phyloP scores from a whole-genome alignment of 495 filamentous ascomycete species.

The Achaetomiella virescens region DNA sequence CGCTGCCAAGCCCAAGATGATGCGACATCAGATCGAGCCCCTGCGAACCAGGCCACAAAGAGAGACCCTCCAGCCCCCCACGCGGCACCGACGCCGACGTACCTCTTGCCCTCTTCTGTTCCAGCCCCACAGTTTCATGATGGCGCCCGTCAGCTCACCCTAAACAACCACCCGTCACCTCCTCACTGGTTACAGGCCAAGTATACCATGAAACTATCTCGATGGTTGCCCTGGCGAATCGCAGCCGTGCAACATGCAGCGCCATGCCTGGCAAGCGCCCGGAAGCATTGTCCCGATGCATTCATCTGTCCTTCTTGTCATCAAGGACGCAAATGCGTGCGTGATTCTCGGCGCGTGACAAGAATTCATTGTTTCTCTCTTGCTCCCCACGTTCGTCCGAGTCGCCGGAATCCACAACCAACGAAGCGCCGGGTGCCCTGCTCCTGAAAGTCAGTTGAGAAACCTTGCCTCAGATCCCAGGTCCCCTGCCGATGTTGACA shows the following conservation, averaged over 20 bases:
- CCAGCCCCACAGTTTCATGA: too few species aligned
- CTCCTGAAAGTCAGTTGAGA: not conserved
- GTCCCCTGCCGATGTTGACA: not conserved
- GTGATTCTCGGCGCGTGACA: too few species aligned
- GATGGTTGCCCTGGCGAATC: not conserved
- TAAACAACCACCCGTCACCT: not conserved
- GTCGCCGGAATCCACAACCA: not conserved
- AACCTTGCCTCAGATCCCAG: slow-evolving; percentile 17
- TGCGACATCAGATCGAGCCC: not conserved
- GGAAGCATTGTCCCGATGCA: slow-evolving; percentile 6
- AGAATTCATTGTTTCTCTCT: too few species aligned
- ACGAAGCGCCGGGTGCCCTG: not conserved
- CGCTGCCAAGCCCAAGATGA: not conserved
- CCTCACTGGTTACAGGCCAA: not conserved
- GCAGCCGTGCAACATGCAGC: not conserved
- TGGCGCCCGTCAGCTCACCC: not conserved
- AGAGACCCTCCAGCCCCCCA: too few species aligned
- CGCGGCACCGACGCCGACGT: too few species aligned
- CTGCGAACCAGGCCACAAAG: not conserved
- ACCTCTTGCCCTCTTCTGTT: too few species aligned
- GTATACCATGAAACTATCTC: not conserved
- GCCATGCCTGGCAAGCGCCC: slow-evolving; percentile 4
- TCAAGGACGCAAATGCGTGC: too few species aligned
- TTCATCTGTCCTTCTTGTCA: not conserved
- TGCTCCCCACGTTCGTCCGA: not conserved